Evolutionary conservation across 345 rosid genomes (phyloP).

Genomic region (Eucalyptus marginata): DNA sequence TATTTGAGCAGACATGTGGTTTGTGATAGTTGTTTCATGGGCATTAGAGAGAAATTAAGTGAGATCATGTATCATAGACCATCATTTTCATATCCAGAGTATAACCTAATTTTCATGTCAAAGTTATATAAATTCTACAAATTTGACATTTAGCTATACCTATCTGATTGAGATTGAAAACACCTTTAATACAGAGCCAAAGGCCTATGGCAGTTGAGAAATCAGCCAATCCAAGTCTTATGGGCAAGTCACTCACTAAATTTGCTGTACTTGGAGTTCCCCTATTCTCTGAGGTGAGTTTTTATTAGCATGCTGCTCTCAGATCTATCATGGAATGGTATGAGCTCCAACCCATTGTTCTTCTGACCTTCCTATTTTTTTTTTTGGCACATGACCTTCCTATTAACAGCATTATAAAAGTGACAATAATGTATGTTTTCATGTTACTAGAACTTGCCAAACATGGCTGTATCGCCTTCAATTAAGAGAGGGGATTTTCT

Average conservation of each 20-base stretch:
- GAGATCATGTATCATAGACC: neutral
- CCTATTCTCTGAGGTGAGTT: constrained; percentile 32
- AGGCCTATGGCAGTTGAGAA: constrained; percentile 14
- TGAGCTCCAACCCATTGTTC: neutral
- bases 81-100: neutral
- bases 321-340: neutral
- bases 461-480: constrained; percentile 17
- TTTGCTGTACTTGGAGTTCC: constrained; percentile 74
- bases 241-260: constrained; percentile 55
- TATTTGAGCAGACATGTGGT: neutral
- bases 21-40: neutral
- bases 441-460: constrained; percentile 35
- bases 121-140: neutral
- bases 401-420: neutral
- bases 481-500: constrained; percentile 56
- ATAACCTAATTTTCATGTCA: neutral
- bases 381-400: no score
- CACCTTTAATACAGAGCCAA: constrained; percentile 16
- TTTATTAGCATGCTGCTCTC: neutral
- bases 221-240: constrained; percentile 27
- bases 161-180: constrained; percentile 22
- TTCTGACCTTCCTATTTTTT: neutral
- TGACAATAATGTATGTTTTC: neutral
- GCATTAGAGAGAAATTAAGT: neutral
- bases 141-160: neutral